Evolutionary conservation across 495 filamentous ascomycete species (phyloP).

Genomic region (Chaetomium tenue): DNA sequence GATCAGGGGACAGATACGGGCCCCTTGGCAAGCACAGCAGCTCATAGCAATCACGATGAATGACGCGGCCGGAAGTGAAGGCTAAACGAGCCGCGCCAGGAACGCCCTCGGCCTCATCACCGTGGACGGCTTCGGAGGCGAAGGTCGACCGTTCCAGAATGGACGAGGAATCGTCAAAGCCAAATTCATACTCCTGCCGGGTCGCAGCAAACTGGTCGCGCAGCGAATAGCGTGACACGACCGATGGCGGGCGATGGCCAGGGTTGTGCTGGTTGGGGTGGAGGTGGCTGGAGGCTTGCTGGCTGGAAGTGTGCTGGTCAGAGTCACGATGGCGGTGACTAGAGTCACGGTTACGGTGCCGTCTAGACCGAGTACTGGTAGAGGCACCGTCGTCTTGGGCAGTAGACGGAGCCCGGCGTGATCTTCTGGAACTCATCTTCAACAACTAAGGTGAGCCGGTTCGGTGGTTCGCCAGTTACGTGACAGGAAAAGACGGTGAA

Average conservation of each 20-base stretch:
- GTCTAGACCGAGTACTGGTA: constrained; percentile 1
- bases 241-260: not conserved
- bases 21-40: constrained; percentile 50
- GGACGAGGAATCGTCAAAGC: constrained; percentile 34
- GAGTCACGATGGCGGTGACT: too few species aligned
- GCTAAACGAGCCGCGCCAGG: not conserved
- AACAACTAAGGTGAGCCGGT: not conserved
- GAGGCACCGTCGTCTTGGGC: constrained; percentile 23
- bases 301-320: too few species aligned
- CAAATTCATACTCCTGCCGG: constrained; percentile 33
- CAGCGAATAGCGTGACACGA: constrained; percentile 32
- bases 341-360: not conserved
- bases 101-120: constrained; percentile 13
- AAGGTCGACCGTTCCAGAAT: constrained; percentile 25
- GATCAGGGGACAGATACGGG: constrained; percentile 46
- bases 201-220: constrained; percentile 34
- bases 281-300: too few species aligned
- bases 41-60: constrained; percentile 51
- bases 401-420: constrained; percentile 20
- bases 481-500: not conserved
- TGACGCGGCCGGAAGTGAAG: not conserved
- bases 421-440: constrained; percentile 12
- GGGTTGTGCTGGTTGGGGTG: too few species aligned
- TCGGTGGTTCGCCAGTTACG: not conserved
- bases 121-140: constrained; percentile 24